Base-by-base conservation (phyloP, 441 rosid genomes). In the Gossypium laxum region DNA sequence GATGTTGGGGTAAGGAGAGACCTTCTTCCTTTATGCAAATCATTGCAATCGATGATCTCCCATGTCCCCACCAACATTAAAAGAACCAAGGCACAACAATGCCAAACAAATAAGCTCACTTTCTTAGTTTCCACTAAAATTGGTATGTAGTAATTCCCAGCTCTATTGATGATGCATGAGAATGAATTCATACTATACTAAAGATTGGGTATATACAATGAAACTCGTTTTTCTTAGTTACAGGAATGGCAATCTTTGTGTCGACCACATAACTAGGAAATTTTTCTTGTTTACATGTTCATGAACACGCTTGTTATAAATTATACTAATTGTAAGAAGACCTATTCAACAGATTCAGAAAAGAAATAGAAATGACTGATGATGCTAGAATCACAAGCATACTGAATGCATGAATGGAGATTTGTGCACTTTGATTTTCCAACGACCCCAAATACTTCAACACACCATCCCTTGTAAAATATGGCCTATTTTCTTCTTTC, bases 341-440 rank as follows among this genome's bases (percentile, higher is more conserved):
- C 26, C 32, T 17, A 67, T 8, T 24, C 14, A 26, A 26, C 24
- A 17, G 15, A 26, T 67, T 67, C 10, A 15, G 1, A 67, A 50
- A 28, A 15, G 47, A 34, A 17, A 62, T 34, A 38, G 50, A 62
- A 61, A 8, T 28, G 47, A 50, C 59, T 3, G 4, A 26, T 15
- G 3, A 67, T 67, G 58, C 15, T 66, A 24, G 70, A 66, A 66
- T 66, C 56, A 48, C 24, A 48, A 66, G 43, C 41, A 66, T 48
- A 1, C 14, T 14, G 43, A 11, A 67, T 8, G 14, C 30, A 26
- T 67, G 26, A 50, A 67, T 8, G 45, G 26, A 50, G 18, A 32
- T 17, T 11, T 15, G 1, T 26, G 58, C 58, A 50, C 2, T n/a
- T 26, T 3, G 7, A 28, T 67, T 26, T 14, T 48, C 71, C 22